Percentiles rank a stretch among this genome's conserved stretches.
These are phyloP conservation scores for Rhizopogon salebrosus DNA, from an alignment of 768 basidiomycete genomes.

Conservation along the genomic window DNA sequence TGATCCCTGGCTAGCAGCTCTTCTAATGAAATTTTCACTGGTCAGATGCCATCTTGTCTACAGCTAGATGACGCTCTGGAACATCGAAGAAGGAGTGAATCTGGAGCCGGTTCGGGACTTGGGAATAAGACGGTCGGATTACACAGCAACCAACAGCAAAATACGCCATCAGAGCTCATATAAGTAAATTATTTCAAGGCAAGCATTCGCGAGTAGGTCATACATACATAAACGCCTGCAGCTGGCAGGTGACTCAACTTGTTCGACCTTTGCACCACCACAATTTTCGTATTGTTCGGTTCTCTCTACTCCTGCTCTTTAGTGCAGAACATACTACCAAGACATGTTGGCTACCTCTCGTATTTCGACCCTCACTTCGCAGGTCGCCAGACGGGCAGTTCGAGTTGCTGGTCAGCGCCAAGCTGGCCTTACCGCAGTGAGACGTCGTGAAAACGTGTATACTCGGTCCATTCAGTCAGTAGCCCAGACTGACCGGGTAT, in stretches of 20 bases:
- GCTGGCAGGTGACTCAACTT: too few species aligned
- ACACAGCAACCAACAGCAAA: neutral
- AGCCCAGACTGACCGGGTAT: constrained; percentile 71
- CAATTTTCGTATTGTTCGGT: neutral
- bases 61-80: too few species aligned
- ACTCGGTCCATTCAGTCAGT: constrained; percentile 51
- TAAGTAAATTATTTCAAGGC: too few species aligned
- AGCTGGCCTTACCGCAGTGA: constrained; percentile 34
- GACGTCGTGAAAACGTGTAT: constrained; percentile 29
- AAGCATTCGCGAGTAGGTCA: too few species aligned
- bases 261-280: neutral
- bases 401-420: constrained; percentile 40
- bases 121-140: neutral
- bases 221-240: too few species aligned
- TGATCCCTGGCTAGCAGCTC: too few species aligned
- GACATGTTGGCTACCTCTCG: constrained; percentile 29
- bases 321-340: neutral
- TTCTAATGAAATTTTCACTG: too few species aligned
- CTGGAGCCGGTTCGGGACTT: neutral
- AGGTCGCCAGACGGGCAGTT: constrained; percentile 38
- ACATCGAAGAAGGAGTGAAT: too few species aligned
- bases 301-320: neutral
- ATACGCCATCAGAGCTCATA: neutral
- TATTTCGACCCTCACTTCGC: constrained; percentile 15
- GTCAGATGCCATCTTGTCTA: too few species aligned